A percentile compares a stretch with the other conserved stretches of the same genome.
phyloP scores from a whole-genome alignment of 306 rosid species.

The Cucumis melo region DNA sequence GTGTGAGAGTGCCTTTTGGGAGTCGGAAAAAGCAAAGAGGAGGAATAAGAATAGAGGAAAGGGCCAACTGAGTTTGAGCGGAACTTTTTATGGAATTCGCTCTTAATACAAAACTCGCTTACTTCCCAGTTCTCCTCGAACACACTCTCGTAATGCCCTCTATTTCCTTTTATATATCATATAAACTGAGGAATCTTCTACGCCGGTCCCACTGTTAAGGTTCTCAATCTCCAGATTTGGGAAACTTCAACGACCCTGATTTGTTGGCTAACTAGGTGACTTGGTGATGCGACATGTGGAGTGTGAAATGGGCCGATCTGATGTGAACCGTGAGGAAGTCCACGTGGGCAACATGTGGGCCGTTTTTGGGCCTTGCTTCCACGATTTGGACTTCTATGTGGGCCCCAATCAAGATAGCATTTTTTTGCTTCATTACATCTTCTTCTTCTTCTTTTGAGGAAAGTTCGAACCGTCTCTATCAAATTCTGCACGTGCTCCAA shows the following conservation, averaged over 20 bases:
- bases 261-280: neutral
- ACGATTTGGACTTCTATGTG: neutral
- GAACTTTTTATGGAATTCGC: slow-evolving; percentile 11
- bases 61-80: slow-evolving; percentile 6
- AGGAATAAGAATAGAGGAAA: neutral
- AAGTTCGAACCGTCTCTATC: neutral
- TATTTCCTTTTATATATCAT: neutral
- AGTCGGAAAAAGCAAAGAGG: slow-evolving; percentile 2
- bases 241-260: neutral
- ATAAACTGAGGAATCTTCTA: neutral
- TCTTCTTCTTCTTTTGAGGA: neutral
- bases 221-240: neutral
- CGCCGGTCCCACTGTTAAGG: neutral
- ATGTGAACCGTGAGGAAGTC: neutral
- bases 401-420: neutral
- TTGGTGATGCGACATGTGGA: neutral
- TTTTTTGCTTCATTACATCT: neutral
- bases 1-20: neutral
- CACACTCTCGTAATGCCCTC: neutral
- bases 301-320: neutral
- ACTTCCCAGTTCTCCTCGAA: neutral
- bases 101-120: neutral
- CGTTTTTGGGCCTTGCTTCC: slow-evolving; percentile 1
- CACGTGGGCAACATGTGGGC: neutral
- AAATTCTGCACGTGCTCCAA: too few species aligned